Evolutionary conservation across 1,284 basidiomycete genomes (phyloP).

Genomic region (Trichosporon sp.): DNA sequence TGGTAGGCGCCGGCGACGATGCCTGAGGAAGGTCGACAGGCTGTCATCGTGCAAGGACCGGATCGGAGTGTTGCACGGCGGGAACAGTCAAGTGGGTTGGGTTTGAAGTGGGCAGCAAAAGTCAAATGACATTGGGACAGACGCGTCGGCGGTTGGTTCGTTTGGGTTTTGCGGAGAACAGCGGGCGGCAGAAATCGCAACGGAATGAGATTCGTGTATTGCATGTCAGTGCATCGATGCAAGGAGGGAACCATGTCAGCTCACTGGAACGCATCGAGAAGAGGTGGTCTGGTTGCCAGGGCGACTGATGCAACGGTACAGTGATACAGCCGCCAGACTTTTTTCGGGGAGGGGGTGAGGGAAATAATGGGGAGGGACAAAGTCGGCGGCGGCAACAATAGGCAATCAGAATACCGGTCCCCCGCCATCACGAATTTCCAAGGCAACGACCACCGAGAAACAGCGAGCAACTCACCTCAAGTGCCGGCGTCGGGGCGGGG

Average conservation of each 20-base stretch:
- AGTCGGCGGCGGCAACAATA: neutral
- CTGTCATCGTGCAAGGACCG: constrained; percentile 19
- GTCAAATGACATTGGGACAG: neutral
- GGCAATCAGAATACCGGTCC: constrained; percentile 14
- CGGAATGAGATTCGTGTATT: neutral
- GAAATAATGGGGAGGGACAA: constrained; percentile 2
- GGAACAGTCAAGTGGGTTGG: neutral
- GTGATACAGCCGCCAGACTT: constrained; percentile 20
- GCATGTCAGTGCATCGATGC: neutral
- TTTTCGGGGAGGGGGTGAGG: constrained; percentile 18
- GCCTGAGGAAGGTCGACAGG: constrained; percentile 23
- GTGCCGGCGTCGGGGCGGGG: constrained; percentile 20
- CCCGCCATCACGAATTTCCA: constrained; percentile 1
- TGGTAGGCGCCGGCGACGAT: constrained; percentile 24
- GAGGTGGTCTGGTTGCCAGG: neutral
- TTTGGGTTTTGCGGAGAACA: neutral
- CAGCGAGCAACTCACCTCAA: constrained; percentile 23
- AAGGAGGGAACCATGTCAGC: neutral
- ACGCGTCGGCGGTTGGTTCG: constrained; percentile 21
- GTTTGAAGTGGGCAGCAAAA: constrained; percentile 18
- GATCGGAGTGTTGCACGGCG: neutral
- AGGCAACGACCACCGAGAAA: neutral
- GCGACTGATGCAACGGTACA: neutral
- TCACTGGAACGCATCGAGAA: neutral
- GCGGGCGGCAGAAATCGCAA: neutral